A percentile compares a stretch with the other conserved stretches of the same genome.
phyloP scores from a whole-genome alignment of 305 asterid species.

The Fraxinus velutina region DNA sequence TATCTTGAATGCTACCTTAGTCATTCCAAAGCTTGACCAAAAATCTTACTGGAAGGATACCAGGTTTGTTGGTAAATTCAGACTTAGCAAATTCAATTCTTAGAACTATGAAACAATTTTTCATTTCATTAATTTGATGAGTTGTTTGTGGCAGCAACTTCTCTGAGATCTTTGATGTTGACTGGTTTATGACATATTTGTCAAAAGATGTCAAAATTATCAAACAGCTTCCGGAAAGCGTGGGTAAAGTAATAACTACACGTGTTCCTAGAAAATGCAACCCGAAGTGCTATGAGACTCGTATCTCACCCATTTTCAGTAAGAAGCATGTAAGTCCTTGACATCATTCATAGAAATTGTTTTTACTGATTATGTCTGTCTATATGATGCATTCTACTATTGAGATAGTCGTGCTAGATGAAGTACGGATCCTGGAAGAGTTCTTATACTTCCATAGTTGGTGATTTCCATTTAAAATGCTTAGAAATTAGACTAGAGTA shows the following conservation, averaged over 20 bases:
- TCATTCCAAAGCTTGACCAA: constrained; percentile 70
- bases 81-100: neutral
- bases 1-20: constrained; percentile 63
- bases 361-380: neutral
- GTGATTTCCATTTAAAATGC: neutral
- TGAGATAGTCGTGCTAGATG: neutral
- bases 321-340: constrained; percentile 50
- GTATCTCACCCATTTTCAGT: constrained; percentile 52
- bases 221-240: constrained; percentile 45
- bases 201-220: constrained; percentile 52
- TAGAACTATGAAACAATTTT: neutral
- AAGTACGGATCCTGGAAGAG: neutral
- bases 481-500: neutral
- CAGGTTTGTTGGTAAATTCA: constrained; percentile 36
- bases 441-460: neutral
- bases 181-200: constrained; percentile 49
- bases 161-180: constrained; percentile 68
- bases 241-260: constrained; percentile 40
- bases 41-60: constrained; percentile 77
- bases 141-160: constrained; percentile 53
- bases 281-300: constrained; percentile 55
- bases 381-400: neutral
- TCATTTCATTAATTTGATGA: neutral
- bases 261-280: constrained; percentile 75
- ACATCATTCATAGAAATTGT: neutral